Conservation (phyloP, 2,329 filamentous ascomycete genomes). For the Fusarium neocosmosporiellum region DNA sequence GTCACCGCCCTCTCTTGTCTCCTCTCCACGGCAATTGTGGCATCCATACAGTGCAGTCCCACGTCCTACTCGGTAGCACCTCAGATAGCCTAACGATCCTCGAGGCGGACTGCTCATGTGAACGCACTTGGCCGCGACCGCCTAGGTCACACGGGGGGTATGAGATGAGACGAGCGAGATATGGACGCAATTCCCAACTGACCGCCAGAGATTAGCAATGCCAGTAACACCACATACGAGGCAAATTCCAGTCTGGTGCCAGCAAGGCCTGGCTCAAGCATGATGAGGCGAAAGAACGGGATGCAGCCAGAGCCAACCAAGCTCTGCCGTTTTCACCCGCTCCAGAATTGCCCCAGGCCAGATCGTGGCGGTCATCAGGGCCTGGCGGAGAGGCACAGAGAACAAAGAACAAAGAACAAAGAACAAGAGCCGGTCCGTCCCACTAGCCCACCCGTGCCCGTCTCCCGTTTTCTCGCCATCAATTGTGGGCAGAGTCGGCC, state of each 20-base stretch:
- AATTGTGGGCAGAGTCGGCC: constrained; percentile 10
- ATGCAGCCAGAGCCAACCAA: constrained; percentile 35
- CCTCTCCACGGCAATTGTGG: not conserved
- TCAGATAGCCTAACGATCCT: constrained; percentile 12
- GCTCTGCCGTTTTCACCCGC: constrained; percentile 30
- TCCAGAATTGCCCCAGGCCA: constrained; percentile 19
- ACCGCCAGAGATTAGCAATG: constrained; percentile 38
- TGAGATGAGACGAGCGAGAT: constrained; percentile 14
- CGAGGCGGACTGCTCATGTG: constrained; percentile 38
- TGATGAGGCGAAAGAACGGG: constrained; percentile 30
- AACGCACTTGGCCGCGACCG: constrained; percentile 26
- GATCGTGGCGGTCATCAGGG: constrained; percentile 16
- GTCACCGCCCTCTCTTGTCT: constrained; percentile 16
- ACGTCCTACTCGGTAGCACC: not conserved
- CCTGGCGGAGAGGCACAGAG: constrained; percentile 9
- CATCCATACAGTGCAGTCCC: not conserved
- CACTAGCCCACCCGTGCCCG: constrained; percentile 37
- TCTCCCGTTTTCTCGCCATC: constrained; percentile 12
- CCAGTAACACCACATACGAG: constrained; percentile 30
- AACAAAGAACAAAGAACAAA: constrained; percentile 16
- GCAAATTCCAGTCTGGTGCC: constrained; percentile 28
- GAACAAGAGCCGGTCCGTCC: constrained; percentile 43
- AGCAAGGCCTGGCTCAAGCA: constrained; percentile 16
- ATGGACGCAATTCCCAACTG: constrained; percentile 22
- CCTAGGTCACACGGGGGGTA: constrained; percentile 36